Conservation (phyloP, 2,329 filamentous ascomycete species). For the Zelopaecilomyces penicillatus region DNA sequence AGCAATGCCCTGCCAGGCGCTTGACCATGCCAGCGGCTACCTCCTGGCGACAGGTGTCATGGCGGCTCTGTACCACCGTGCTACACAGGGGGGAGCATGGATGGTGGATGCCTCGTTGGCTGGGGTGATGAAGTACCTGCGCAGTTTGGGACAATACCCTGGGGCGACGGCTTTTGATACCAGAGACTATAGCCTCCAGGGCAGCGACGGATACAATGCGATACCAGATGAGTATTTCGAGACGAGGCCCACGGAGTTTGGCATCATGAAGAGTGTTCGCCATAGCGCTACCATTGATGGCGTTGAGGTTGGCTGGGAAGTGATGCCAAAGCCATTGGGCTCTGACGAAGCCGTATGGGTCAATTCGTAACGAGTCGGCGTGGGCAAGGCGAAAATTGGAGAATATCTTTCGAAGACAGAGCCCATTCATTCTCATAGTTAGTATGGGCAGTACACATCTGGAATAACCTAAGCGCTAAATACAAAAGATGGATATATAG, state of each 20-base stretch:
- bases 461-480: too few relatives aligned
- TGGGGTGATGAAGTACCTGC: conserved; percentile 46
- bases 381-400: not conserved
- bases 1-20: conserved; percentile 43
- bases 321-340: conserved; percentile 42
- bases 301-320: conserved; percentile 37
- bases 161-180: conserved; percentile 35
- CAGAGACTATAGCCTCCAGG: conserved; percentile 20
- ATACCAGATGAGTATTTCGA: conserved; percentile 33
- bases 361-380: not conserved
- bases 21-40: conserved; percentile 49
- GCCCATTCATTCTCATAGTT: too few relatives aligned
- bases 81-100: conserved; percentile 32
- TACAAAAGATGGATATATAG: too few relatives aligned
- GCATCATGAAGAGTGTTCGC: conserved; percentile 35
- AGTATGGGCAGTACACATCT: too few relatives aligned
- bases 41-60: conserved; percentile 45
- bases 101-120: conserved; percentile 48
- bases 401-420: too few relatives aligned
- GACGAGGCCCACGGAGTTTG: conserved; percentile 35
- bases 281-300: conserved; percentile 41
- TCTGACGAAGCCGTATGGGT: conserved; percentile 35
- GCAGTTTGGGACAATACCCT: conserved; percentile 43
- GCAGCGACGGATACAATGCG: conserved; percentile 17
- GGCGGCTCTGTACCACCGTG: conserved; percentile 41